phyloP scores from a whole-genome alignment of 768 basidiomycete species.

The Kwoniella sp. region DNA sequence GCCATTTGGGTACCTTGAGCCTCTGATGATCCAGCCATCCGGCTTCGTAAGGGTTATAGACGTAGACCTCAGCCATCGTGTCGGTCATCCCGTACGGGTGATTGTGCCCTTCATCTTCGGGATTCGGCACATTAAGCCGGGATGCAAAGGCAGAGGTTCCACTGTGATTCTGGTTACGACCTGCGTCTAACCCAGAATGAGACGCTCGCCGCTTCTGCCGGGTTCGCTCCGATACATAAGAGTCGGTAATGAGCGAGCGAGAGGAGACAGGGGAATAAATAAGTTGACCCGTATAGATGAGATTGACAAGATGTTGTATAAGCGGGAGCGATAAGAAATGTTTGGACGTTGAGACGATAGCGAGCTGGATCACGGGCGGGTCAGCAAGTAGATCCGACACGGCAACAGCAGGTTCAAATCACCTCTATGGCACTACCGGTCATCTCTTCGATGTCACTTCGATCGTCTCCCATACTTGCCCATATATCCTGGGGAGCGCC shows the following conservation, averaged over 20 bases:
- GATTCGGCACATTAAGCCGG: neutral
- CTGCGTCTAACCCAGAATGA: constrained; percentile 12
- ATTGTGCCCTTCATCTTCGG: neutral
- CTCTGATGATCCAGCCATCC: constrained; percentile 73
- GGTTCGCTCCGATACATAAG: constrained; percentile 64
- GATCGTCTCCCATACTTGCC: constrained; percentile 59
- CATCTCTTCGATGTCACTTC: constrained; percentile 61
- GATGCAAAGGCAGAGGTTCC: constrained; percentile 4
- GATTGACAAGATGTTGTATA: constrained; percentile 78
- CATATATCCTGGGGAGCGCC: constrained; percentile 68
- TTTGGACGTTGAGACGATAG: constrained; percentile 79
- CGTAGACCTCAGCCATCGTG: constrained; percentile 38
- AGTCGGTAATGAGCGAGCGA: constrained; percentile 79
- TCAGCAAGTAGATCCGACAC: neutral
- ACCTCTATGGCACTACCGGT: constrained; percentile 80
- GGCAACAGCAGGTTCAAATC: constrained; percentile 33
- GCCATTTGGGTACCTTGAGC: constrained; percentile 71
- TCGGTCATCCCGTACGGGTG: constrained; percentile 9
- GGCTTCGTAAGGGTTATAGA: constrained; percentile 46
- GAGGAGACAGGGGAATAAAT: constrained; percentile 53
- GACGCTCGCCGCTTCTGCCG: constrained; percentile 62
- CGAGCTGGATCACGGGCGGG: constrained; percentile 58
- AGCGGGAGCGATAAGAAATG: constrained; percentile 75
- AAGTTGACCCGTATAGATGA: constrained; percentile 66
- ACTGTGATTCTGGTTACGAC: neutral